Evolutionary conservation across 2,329 filamentous ascomycete genomes (phyloP).

Genomic region (Xylariaceae sp.): DNA sequence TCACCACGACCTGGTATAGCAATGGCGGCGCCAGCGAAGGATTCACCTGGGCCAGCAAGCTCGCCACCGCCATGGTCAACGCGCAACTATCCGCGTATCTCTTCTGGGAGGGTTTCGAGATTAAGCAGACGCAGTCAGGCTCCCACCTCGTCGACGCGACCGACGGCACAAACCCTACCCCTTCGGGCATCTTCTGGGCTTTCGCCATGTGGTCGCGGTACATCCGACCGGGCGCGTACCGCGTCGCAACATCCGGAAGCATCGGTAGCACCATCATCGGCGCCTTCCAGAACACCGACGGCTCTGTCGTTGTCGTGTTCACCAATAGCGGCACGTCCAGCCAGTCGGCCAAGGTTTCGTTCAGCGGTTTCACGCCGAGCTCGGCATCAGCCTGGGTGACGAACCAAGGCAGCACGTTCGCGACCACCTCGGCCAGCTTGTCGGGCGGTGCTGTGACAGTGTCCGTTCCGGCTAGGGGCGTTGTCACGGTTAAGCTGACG

Average conservation of each 20-base stretch:
- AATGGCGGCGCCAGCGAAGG: conserved; percentile 46
- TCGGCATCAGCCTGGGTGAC: conserved; percentile 29
- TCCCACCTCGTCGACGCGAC: conserved; percentile 34
- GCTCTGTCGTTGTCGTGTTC: conserved; percentile 26
- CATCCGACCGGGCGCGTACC: conserved; percentile 26
- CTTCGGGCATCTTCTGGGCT: conserved; percentile 32
- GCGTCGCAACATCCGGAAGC: conserved; percentile 21
- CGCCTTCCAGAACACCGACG: conserved; percentile 27
- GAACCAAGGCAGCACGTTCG: conserved; percentile 19
- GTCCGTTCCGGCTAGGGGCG: conserved; percentile 24
- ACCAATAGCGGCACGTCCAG: conserved; percentile 13
- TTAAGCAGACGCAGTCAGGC: conserved; percentile 32
- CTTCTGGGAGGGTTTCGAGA: conserved; percentile 51
- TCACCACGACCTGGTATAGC: conserved; percentile 45
- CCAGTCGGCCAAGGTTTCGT: conserved; percentile 22
- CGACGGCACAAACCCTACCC: conserved; percentile 24
- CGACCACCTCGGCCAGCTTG: conserved; percentile 11
- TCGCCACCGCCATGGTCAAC: conserved; percentile 50
- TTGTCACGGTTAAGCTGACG: conserved; percentile 30
- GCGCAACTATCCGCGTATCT: conserved; percentile 52
- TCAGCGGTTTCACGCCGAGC: conserved; percentile 18
- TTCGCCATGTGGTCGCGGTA: conserved; percentile 32
- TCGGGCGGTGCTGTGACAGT: conserved; percentile 20
- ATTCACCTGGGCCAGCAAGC: conserved; percentile 30
- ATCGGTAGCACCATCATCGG: conserved; percentile 16